Evolutionary conservation across 805 yeast genomes (phyloP).

Genomic region (Kodamaea kakaduensis): DNA sequence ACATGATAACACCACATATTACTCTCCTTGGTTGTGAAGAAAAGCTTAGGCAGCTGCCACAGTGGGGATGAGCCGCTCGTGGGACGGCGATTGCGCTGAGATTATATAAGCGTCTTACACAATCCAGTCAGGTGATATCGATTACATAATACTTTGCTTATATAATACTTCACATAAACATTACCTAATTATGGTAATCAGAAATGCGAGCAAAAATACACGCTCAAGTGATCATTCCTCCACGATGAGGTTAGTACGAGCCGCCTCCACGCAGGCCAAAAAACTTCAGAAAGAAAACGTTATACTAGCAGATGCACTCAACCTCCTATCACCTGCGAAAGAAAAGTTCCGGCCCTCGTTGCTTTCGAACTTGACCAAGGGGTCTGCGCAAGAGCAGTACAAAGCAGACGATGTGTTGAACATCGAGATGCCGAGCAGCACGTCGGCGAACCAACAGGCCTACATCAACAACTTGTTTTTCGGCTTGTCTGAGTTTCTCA

Average conservation of each 20-base stretch:
- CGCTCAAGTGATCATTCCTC: neutral
- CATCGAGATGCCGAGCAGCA: slow-evolving; percentile 4
- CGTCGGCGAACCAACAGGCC: slow-evolving; percentile 2
- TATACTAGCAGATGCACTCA: slow-evolving; percentile 33
- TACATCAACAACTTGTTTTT: slow-evolving; percentile 20
- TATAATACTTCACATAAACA: too few species aligned
- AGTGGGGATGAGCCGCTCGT: too few species aligned
- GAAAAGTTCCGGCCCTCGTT: slow-evolving; percentile 31
- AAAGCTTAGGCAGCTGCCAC: too few species aligned
- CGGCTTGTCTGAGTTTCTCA: slow-evolving; percentile 19
- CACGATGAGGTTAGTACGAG: neutral
- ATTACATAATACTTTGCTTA: too few species aligned
- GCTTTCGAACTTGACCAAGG: slow-evolving; percentile 28
- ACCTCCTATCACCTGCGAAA: slow-evolving; percentile 27
- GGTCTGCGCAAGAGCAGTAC: slow-evolving; percentile 30
- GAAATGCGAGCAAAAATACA: too few species aligned
- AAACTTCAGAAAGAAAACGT: slow-evolving; percentile 8
- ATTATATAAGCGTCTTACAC: too few species aligned
- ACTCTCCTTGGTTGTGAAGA: too few species aligned
- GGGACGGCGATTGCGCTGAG: too few species aligned
- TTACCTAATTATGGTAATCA: too few species aligned
- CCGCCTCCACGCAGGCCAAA: slow-evolving; percentile 2
- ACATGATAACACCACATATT: too few species aligned
- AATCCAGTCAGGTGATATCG: too few species aligned
- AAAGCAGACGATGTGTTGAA: slow-evolving; percentile 12